Conservation (phyloP, 495 filamentous ascomycete species). For the Halenospora varia region DNA sequence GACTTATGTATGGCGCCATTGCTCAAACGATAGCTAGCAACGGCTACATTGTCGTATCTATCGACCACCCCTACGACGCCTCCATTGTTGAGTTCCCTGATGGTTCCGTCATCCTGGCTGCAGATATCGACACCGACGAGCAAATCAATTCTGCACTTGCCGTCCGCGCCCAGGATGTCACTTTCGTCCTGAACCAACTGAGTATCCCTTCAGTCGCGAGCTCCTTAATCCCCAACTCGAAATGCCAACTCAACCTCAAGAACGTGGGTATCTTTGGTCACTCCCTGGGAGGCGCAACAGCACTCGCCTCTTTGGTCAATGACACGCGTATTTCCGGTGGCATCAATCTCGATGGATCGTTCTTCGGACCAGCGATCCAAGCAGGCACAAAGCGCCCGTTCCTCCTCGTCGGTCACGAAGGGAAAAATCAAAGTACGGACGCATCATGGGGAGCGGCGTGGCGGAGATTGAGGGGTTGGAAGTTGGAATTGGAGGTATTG, state of each 20-base stretch:
- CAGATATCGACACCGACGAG: slow-evolving; percentile 7
- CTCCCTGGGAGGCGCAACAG: slow-evolving; percentile 50
- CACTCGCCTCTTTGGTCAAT: slow-evolving; percentile 34
- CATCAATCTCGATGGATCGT: slow-evolving; percentile 42
- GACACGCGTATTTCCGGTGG: slow-evolving; percentile 41
- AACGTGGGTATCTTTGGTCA: slow-evolving; percentile 44
- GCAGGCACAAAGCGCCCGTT: slow-evolving; percentile 6
- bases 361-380: slow-evolving; percentile 25
- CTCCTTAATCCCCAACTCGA: slow-evolving; percentile 12
- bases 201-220: slow-evolving; percentile 14
- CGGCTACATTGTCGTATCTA: slow-evolving; percentile 42
- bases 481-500: slow-evolving; percentile 21
- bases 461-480: slow-evolving; percentile 21
- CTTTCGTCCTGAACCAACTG: slow-evolving; percentile 34
- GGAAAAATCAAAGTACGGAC: slow-evolving; percentile 14
- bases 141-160: slow-evolving; percentile 13
- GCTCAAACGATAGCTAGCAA: slow-evolving; percentile 41
- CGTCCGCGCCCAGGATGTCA: slow-evolving; percentile 32
- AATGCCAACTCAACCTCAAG: slow-evolving; percentile 16
- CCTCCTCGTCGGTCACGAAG: slow-evolving; percentile 10
- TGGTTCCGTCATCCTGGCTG: slow-evolving; percentile 2
- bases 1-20: slow-evolving; percentile 40
- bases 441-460: slow-evolving; percentile 16
- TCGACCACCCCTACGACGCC: slow-evolving; percentile 50
- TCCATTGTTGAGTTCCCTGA: slow-evolving; percentile 46